phyloP scores from a whole-genome alignment of 2,329 filamentous ascomycete species.

The Dactylellina sp. region DNA sequence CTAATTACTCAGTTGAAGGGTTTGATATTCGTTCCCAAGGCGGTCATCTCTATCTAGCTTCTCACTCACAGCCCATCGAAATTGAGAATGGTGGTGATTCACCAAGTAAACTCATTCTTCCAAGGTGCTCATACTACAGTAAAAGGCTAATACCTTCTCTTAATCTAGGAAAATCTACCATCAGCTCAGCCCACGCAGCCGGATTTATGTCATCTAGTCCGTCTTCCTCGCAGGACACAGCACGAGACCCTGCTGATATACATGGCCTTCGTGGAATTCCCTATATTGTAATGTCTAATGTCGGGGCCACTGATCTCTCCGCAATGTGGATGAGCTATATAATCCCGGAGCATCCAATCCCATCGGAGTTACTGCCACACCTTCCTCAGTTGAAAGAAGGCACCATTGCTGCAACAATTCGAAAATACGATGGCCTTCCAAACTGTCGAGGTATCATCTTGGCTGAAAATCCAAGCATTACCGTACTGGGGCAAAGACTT shows the following conservation, averaged over 20 bases:
- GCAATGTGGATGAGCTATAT: slow-evolving; percentile 55
- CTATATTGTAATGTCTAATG: slow-evolving; percentile 42
- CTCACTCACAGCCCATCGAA: slow-evolving; percentile 8
- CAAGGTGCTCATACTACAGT: not conserved
- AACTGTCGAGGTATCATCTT: slow-evolving; percentile 43
- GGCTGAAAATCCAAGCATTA: slow-evolving; percentile 42
- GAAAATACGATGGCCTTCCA: slow-evolving; percentile 43
- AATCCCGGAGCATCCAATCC: slow-evolving; percentile 47
- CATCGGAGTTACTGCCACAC: slow-evolving; percentile 37
- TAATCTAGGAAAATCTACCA: slow-evolving; percentile 26
- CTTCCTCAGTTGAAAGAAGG: slow-evolving; percentile 53
- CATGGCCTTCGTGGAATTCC: slow-evolving; percentile 53
- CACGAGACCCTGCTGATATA: slow-evolving; percentile 37
- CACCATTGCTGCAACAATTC: slow-evolving; percentile 20
- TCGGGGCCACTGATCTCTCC: slow-evolving; percentile 38
- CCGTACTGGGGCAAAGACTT: slow-evolving; percentile 25
- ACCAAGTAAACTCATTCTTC: slow-evolving; percentile 12
- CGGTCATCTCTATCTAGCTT: slow-evolving; percentile 34
- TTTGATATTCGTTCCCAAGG: slow-evolving; percentile 51
- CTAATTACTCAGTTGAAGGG: slow-evolving; percentile 42
- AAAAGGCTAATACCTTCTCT: not conserved
- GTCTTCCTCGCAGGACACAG: slow-evolving; percentile 20
- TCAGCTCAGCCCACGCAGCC: slow-evolving; percentile 5
- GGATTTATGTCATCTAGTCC: slow-evolving; percentile 37
- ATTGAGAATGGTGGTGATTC: slow-evolving; percentile 9